These are phyloP conservation scores for Parachaetomium inaequale DNA, from an alignment of 495 filamentous ascomycete genomes.

Conservation along the genomic window DNA sequence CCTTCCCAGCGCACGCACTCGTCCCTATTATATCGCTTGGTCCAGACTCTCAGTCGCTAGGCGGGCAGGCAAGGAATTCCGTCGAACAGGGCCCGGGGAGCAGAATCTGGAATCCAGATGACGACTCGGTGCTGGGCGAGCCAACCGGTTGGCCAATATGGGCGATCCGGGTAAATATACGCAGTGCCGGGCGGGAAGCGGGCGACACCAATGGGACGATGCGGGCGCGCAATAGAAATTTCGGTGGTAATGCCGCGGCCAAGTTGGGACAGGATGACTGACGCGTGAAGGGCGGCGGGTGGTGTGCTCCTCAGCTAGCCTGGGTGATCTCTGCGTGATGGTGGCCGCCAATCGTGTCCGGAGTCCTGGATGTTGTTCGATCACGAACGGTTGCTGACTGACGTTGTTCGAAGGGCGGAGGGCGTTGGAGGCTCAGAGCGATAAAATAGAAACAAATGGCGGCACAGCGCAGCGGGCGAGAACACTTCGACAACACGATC, in stretches of 20 bases:
- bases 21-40: slow-evolving; percentile 6
- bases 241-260: slow-evolving; percentile 33
- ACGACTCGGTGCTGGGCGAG: neutral
- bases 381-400: neutral
- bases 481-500: slow-evolving; percentile 17
- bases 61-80: slow-evolving; percentile 5
- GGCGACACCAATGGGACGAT: slow-evolving; percentile 32
- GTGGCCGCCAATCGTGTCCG: neutral
- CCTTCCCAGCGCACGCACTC: neutral
- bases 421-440: neutral
- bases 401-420: neutral
- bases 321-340: neutral
- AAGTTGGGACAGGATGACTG: slow-evolving; percentile 12
- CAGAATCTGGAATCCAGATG: neutral
- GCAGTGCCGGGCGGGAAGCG: slow-evolving; percentile 23
- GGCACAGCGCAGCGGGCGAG: slow-evolving; percentile 18
- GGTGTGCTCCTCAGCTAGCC: neutral
- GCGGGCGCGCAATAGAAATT: slow-evolving; percentile 23
- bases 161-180: slow-evolving; percentile 36
- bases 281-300: neutral
- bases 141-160: slow-evolving; percentile 29
- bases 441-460: slow-evolving; percentile 21
- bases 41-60: neutral
- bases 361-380: neutral
- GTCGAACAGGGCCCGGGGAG: neutral